Evolutionary conservation across 2,329 filamentous ascomycete species (phyloP).

Genomic region (Colletotrichum sidae): DNA sequence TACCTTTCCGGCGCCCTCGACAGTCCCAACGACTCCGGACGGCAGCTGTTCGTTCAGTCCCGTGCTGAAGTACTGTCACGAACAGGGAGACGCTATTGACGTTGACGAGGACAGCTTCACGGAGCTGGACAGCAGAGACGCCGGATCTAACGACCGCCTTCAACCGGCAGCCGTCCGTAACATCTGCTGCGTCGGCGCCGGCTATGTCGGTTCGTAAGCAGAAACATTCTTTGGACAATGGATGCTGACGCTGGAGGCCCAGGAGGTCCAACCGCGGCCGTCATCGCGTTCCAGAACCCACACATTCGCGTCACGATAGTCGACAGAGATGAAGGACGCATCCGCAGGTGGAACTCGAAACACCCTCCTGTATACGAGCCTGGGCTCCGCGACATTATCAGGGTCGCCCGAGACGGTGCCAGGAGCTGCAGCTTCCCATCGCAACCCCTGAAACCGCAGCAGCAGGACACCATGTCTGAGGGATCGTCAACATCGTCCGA

Average conservation of each 20-base stretch:
- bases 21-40: slow-evolving; percentile 58
- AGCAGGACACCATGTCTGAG: slow-evolving; percentile 39
- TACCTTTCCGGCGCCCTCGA: slow-evolving; percentile 45
- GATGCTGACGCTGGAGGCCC: background rate
- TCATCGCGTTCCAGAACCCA: slow-evolving; percentile 80
- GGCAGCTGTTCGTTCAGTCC: slow-evolving; percentile 56
- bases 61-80: slow-evolving; percentile 46
- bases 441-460: slow-evolving; percentile 45
- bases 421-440: slow-evolving; percentile 55
- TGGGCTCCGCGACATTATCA: slow-evolving; percentile 74
- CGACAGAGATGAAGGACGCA: slow-evolving; percentile 73
- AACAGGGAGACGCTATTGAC: slow-evolving; percentile 18
- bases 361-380: slow-evolving; percentile 83
- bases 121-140: background rate
- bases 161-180: slow-evolving; percentile 55
- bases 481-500: slow-evolving; percentile 48
- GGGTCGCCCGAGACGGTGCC: slow-evolving; percentile 69
- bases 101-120: slow-evolving; percentile 37
- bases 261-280: slow-evolving; percentile 81
- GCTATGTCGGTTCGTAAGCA: slow-evolving; percentile 75
- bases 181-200: slow-evolving; percentile 80
- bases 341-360: slow-evolving; percentile 78
- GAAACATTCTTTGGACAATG: background rate
- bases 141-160: background rate
- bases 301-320: slow-evolving; percentile 79